Evolutionary conservation across 176 grass and related monocot species (phyloP), one percentile per base, ranked within the genome.

Genomic region (Musa schizocarpa): DNA sequence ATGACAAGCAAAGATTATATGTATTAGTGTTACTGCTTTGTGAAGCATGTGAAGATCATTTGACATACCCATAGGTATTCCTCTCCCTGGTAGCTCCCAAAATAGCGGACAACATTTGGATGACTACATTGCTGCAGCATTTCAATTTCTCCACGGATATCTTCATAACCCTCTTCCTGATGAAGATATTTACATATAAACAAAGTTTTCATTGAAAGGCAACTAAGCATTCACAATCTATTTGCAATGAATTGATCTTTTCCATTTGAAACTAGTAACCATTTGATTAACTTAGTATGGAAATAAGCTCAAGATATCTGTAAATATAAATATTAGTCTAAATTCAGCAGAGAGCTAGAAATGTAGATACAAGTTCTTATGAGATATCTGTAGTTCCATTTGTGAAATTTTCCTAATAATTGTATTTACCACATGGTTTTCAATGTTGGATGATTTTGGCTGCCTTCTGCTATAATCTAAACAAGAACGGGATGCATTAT

Each of bases 61-160:
- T 57, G 70, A 83, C 83, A 23, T 87, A 94, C 95, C 95, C 95
- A 99, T 74, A 99, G 84, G 74, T 94, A 99, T 20, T 94, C 90
- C 74, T 99, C 95, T 80, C 95, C 95, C 82, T 99, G 95, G 77
- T 91, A 99, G 79, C 95, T 99, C 72, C 95, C 95, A 87, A 94
- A 99, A 71, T 99, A 99, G 49, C 90, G 86, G 19, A 99, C 95
- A 56, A 99, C 95, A 78, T 99, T 99, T 48, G 95, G 95, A 86
- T 99, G 90, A 59, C 90, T 99, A 59, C 95, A 99, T 78, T 99
- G 95, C 77, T 99, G 95, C 65, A 99, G 79, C 95, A 99, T 99
- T 81, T 99, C 95, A 79, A 99, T 99, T 91, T 99, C 95, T 80
- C 95, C 95, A 56, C 88, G 76, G 73, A 99, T 99, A 63, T 99